Base-by-base conservation (phyloP, 2,329 filamentous ascomycete genomes). In the Aulographum hederae region DNA sequence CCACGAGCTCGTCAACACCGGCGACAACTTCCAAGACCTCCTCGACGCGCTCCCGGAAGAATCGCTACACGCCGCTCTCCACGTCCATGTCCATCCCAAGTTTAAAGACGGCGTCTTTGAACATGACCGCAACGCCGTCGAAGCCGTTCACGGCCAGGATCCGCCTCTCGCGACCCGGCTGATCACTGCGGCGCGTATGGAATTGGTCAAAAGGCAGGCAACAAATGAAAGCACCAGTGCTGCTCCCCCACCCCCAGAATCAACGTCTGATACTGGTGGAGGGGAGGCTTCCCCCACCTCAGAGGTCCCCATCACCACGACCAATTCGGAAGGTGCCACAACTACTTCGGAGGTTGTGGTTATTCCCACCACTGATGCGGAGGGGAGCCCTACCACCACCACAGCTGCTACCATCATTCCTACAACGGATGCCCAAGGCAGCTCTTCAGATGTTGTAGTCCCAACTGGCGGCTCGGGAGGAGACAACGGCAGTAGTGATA, bases 71-170 rank as follows among this genome's bases (percentile, higher is more conserved):
- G 64, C 66, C 29, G 67, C 78, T 32, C 60, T 84, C 19, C 72
- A 78, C 48, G 57, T 63, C 38, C 64, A 73, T 43, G 58, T 73
- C 33, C 65, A 68, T 28, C 61, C 64, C 30, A 67, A 69, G 45
- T 80, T 73, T 53, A 65, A 71, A 46, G 67, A 78, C 45, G 76
- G 75, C 36, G 63, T 79, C 34, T 78, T 73, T 48, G 62, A 67
- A 39, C 68, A 70, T 39, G 74, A 78, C 44, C 63, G 61, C 40
- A 58, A 63, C 8, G 73, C 73, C 17, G 60, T 78, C 33, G 67
- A 77, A 48, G 68, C 65, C 20, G 61, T 78, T 18, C 66, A 72
- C 52, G 57, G 60, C 27, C 63, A 66, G 39, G 65, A 79, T 45
- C 64, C 70, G 15, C 60, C 64, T 23, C 57, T 78, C 23, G 73